These are phyloP conservation scores for Phyllosticta citribraziliensis DNA, from an alignment of 2,329 filamentous ascomycete genomes.

Conservation along the genomic window DNA sequence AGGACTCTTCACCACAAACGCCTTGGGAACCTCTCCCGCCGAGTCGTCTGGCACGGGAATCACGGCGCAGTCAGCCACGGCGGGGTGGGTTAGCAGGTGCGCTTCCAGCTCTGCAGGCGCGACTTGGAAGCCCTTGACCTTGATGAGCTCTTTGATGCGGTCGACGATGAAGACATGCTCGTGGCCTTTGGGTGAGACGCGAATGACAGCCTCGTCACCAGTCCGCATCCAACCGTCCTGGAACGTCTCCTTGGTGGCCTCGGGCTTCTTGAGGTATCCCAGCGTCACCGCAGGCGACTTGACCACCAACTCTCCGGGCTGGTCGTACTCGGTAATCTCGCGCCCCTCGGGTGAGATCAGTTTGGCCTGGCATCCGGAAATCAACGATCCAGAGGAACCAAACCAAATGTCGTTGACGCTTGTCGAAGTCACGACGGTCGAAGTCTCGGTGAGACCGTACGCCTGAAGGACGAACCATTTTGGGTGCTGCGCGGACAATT, in stretches of 20 bases:
- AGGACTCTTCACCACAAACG: constrained; percentile 51
- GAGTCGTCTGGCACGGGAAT: constrained; percentile 59
- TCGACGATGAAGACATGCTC: constrained; percentile 84
- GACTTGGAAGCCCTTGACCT: constrained; percentile 74
- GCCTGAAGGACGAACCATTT: constrained; percentile 59
- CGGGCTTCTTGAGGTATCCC: constrained; percentile 79
- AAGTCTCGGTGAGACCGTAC: constrained; percentile 71
- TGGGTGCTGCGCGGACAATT: constrained; percentile 53
- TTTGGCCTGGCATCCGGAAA: constrained; percentile 56
- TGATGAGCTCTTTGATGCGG: constrained; percentile 69
- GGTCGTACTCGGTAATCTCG: constrained; percentile 61
- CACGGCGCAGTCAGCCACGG: constrained; percentile 69
- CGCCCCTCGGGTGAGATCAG: constrained; percentile 58
- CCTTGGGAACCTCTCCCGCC: constrained; percentile 54
- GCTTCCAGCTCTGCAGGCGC: constrained; percentile 76
- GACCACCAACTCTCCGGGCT: constrained; percentile 71
- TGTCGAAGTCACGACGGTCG: constrained; percentile 57
- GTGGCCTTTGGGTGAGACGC: constrained; percentile 50
- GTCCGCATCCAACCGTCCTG: constrained; percentile 69
- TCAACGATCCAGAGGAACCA: constrained; percentile 61
- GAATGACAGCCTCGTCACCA: constrained; percentile 71
- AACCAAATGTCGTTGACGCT: constrained; percentile 54
- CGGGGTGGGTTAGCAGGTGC: constrained; percentile 63
- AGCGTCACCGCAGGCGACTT: constrained; percentile 68
- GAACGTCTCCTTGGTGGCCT: constrained; percentile 74